These are phyloP conservation scores for Trichocladium uniseriatum DNA, from an alignment of 495 filamentous ascomycete species.

Conservation along the genomic window DNA sequence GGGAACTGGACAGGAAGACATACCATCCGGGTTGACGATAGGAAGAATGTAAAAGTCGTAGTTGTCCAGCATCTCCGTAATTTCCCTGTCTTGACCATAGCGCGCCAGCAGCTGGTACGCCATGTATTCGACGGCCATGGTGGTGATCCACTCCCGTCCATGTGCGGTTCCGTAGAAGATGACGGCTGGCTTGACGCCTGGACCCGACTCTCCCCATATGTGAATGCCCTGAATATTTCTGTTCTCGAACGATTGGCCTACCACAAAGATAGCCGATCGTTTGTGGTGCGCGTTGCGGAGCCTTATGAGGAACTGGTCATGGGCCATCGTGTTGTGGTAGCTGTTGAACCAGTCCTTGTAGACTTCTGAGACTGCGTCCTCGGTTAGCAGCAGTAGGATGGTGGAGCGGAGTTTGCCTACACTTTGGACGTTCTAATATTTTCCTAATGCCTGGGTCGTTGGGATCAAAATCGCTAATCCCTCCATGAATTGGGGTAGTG, in stretches of 20 bases:
- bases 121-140: slow-evolving; percentile 48
- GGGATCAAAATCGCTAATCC: no score
- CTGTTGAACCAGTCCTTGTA: not conserved
- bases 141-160: slow-evolving; percentile 57
- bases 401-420: not conserved
- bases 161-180: slow-evolving; percentile 54
- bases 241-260: slow-evolving; percentile 45
- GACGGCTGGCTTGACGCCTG: slow-evolving; percentile 45
- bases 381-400: not conserved
- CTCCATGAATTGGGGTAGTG: no score
- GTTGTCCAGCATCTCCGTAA: slow-evolving; percentile 42
- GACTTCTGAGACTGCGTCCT: not conserved
- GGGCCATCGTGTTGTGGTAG: slow-evolving; percentile 36
- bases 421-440: no score
- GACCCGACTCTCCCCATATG: slow-evolving; percentile 44
- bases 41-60: slow-evolving; percentile 59
- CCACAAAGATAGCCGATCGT: slow-evolving; percentile 42
- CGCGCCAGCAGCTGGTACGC: slow-evolving; percentile 43
- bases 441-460: no score
- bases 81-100: slow-evolving; percentile 35
- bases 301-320: slow-evolving; percentile 44
- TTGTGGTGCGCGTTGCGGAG: slow-evolving; percentile 38
- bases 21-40: slow-evolving; percentile 52
- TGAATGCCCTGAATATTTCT: slow-evolving; percentile 49
- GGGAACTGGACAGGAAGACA: not conserved